Conservation (phyloP, 768 basidiomycete genomes). For the Rhodotorula toruloides region DNA sequence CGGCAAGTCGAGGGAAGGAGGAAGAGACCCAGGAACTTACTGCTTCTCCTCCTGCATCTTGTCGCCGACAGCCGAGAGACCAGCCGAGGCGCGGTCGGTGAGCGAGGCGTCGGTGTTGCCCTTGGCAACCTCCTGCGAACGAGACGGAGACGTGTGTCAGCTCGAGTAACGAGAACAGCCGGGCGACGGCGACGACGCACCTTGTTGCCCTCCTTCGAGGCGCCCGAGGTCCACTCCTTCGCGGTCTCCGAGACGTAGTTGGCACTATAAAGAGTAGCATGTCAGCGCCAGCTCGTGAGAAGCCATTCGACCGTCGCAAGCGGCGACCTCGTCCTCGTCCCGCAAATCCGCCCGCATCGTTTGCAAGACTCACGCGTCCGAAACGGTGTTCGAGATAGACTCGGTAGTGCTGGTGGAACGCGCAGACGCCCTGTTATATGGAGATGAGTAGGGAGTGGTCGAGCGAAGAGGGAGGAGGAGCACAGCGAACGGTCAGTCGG, state of each 20-base stretch:
- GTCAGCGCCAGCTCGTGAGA: background rate
- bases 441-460: too few relatives aligned
- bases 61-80: conserved; percentile 30
- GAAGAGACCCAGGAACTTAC: background rate
- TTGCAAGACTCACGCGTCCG: too few relatives aligned
- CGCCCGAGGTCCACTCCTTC: conserved; percentile 17
- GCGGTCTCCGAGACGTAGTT: conserved; percentile 33
- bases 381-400: too few relatives aligned
- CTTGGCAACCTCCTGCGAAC: conserved; percentile 33
- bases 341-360: too few relatives aligned
- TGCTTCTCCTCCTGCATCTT: conserved; percentile 20
- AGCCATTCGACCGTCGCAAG: too few relatives aligned
- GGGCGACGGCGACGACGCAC: background rate
- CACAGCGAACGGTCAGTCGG: too few relatives aligned
- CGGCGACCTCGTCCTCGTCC: too few relatives aligned
- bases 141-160: background rate
- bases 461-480: too few relatives aligned
- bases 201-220: conserved; percentile 33
- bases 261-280: background rate
- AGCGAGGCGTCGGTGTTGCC: conserved; percentile 30
- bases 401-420: too few relatives aligned
- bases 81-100: conserved; percentile 32
- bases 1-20: background rate
- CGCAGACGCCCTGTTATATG: too few relatives aligned
- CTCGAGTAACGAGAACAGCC: too few relatives aligned